Evolutionary conservation across 257 asterid species (phyloP).

Genomic region (Euphrasia confusa): DNA sequence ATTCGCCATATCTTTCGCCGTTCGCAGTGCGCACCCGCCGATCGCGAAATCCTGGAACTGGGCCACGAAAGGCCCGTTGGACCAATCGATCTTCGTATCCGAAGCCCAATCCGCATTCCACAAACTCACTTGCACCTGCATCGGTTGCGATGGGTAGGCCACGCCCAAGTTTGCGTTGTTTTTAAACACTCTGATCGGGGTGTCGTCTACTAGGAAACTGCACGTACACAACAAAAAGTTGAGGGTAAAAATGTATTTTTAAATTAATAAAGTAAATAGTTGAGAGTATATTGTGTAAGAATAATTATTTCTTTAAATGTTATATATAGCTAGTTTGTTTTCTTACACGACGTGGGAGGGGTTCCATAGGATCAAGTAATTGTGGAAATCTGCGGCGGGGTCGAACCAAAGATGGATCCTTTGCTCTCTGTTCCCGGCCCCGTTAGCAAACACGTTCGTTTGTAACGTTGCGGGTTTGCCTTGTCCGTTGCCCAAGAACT

Average conservation of each 20-base stretch:
- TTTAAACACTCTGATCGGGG: constrained; percentile 58
- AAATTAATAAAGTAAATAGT: too few relatives aligned
- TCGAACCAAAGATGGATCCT: constrained; percentile 65
- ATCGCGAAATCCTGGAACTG: constrained; percentile 37
- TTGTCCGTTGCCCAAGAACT: constrained; percentile 62
- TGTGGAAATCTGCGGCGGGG: constrained; percentile 61
- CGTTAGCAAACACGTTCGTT: constrained; percentile 53
- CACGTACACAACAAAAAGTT: too few relatives aligned
- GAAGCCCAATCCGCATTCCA: constrained; percentile 41
- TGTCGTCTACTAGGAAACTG: constrained; percentile 60
- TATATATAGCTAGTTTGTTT: too few relatives aligned
- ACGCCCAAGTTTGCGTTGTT: constrained; percentile 41
- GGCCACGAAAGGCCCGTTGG: constrained; percentile 55
- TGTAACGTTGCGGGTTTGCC: constrained; percentile 56
- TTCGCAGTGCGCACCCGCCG: constrained; percentile 30
- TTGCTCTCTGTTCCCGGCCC: constrained; percentile 60
- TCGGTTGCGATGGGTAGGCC: constrained; percentile 42
- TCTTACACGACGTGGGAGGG: constrained; percentile 54
- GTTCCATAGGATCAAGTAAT: constrained; percentile 63
- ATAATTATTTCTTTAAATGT: too few relatives aligned
- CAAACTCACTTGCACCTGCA: constrained; percentile 50
- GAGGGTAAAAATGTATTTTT: too few relatives aligned
- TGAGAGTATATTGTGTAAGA: too few relatives aligned
- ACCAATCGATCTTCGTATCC: constrained; percentile 41
- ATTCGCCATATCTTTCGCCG: not conserved